Evolutionary conservation across 2,329 filamentous ascomycete species (phyloP).

Genomic region (Chaetothyriales sp.): DNA sequence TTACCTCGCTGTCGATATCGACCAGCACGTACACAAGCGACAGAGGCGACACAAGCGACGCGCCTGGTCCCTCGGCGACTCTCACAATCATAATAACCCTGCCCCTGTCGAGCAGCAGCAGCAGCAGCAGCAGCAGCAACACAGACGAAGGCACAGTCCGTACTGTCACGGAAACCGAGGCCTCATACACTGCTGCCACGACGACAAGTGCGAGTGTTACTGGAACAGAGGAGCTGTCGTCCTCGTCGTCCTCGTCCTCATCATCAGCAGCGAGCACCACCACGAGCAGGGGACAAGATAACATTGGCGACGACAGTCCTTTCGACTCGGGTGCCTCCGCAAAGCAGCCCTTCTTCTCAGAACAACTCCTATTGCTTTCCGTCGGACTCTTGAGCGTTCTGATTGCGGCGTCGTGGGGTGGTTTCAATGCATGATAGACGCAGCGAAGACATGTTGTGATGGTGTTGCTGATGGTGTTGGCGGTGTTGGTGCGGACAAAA

Average conservation of each 20-base stretch:
- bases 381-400: neutral
- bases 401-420: neutral
- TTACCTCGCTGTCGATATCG: neutral
- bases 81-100: neutral
- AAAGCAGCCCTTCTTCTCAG: neutral
- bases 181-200: neutral
- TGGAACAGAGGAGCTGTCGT: neutral
- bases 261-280: neutral
- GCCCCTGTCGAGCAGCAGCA: neutral
- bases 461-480: no score
- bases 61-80: neutral
- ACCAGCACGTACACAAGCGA: neutral
- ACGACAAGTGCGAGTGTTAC: neutral
- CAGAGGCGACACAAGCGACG: no score
- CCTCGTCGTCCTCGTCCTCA: neutral
- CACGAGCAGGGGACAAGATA: neutral
- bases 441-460: neutral
- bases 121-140: neutral
- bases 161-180: neutral
- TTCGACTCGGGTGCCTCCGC: neutral
- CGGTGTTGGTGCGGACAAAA: neutral
- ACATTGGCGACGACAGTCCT: neutral
- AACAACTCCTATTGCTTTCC: neutral
- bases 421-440: neutral
- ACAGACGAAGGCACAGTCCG: neutral